Evolutionary conservation across 2,329 filamentous ascomycete genomes (phyloP), one percentile per base, ranked within the genome.

Genomic region (Fusarium udum): DNA sequence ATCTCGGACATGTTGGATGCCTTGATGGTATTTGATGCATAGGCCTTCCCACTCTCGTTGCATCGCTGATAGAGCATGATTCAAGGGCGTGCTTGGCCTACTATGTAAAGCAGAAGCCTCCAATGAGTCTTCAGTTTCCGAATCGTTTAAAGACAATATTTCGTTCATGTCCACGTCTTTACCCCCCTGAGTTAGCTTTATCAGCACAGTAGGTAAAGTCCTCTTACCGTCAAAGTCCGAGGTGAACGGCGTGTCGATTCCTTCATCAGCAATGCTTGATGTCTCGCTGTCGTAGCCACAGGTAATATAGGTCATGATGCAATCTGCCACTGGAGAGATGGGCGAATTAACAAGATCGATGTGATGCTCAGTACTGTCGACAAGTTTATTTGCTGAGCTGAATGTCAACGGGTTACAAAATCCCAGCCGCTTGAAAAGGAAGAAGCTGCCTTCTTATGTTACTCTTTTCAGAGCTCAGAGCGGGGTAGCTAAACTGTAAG

Each of bases 401-500:
- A 16, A 14, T 24, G 8, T 24, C 2, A 20, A 51, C 16, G 1
- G n/a, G 6, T 11, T 5, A 24, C 3, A 4, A 4, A 51, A 7
- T 34, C 7, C 12, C 31, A 7, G n/a, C 31, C 31, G 7, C 4
- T 24, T 11, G 0, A 11, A 34, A 20, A 15, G 16, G 16, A 0
- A 51, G 16, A 24, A 24, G 10, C 4, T 13, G 12, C 12, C n/a
- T 51, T 51, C 15, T 51, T 24, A 51, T 51, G 2, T 4, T 4
- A 20, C n/a, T 20, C n/a, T 20, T 24, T n/a, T 3, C 12, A 20
- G 16, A 24, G 6, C 3, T 20, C 31, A 11, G 9, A 51, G 48
- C 31, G 48, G 48, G 31, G 48, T 51, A 34, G 1, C n/a, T 6
- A 15, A 34, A 34, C 12, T 4, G 8, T 10, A 34, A 34, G 11